phyloP scores from a whole-genome alignment of 805 yeast species.

The Clavispora fructus region DNA sequence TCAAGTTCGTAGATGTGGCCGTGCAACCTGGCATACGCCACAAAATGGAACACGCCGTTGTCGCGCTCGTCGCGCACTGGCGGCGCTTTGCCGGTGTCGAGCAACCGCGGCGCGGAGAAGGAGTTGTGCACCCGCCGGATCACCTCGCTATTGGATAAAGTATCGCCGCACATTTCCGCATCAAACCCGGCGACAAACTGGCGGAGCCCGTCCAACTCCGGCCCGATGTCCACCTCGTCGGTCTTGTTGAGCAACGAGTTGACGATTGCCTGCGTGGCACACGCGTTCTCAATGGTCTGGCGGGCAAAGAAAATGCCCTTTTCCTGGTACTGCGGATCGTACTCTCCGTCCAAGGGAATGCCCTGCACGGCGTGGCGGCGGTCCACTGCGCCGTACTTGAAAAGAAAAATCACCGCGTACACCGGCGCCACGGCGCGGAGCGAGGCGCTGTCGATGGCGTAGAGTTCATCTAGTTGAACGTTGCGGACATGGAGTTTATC shows the following conservation, averaged over 20 bases:
- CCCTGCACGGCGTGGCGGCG: conserved; percentile 24
- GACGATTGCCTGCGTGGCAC: conserved; percentile 70
- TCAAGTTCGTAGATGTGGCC: conserved; percentile 55
- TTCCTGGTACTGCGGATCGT: conserved; percentile 28
- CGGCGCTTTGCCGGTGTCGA: conserved; percentile 39
- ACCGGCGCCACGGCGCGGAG: conserved; percentile 36
- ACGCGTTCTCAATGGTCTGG: conserved; percentile 63
- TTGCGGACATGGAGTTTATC: conserved; percentile 48
- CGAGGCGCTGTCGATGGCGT: conserved; percentile 44
- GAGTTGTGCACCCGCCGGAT: conserved; percentile 58
- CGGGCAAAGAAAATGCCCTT: conserved; percentile 52
- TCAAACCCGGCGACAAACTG: conserved; percentile 51
- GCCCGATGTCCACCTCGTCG: conserved; percentile 41
- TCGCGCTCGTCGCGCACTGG: conserved; percentile 29
- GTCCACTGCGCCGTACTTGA: conserved; percentile 49
- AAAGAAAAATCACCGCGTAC: conserved; percentile 57
- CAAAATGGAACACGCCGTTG: conserved; percentile 56
- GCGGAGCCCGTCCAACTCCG: conserved; percentile 42
- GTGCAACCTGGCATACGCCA: conserved; percentile 45
- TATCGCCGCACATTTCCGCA: conserved; percentile 54
- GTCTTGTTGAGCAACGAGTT: conserved; percentile 46
- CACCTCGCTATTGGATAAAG: conserved; percentile 52
- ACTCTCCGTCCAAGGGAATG: conserved; percentile 41
- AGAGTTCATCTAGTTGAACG: conserved; percentile 55
- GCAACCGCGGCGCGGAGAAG: conserved; percentile 50